A percentile compares a stretch with the other conserved stretches of the same genome.
Evolutionary conservation across 805 yeast genomes (phyloP).

Genomic region (Komagataella mondaviorum): DNA sequence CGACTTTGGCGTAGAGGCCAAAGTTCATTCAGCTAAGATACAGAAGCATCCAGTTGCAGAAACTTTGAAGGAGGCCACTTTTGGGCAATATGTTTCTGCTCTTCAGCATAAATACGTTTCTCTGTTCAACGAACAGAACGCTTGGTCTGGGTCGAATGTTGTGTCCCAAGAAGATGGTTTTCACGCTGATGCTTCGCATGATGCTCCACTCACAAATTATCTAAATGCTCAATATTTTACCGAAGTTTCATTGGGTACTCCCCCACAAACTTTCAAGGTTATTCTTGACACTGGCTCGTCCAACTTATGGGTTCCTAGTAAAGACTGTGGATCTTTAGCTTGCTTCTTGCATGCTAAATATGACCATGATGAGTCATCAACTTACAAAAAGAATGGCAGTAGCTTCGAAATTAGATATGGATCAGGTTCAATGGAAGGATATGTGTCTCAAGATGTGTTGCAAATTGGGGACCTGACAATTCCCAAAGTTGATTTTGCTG

Average conservation of each 20-base stretch:
- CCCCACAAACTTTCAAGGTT: constrained; percentile 88
- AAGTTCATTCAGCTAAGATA: constrained; percentile 31
- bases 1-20: constrained; percentile 21
- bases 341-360: constrained; percentile 90
- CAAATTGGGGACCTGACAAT: constrained; percentile 74
- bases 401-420: constrained; percentile 84
- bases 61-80: constrained; percentile 28
- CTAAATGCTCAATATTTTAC: constrained; percentile 94
- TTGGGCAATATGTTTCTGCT: constrained; percentile 32
- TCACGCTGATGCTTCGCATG: constrained; percentile 31
- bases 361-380: constrained; percentile 68
- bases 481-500: constrained; percentile 88
- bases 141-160: constrained; percentile 30
- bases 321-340: constrained; percentile 84
- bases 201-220: constrained; percentile 83
- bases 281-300: constrained; percentile 94
- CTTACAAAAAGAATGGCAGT: constrained; percentile 80
- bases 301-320: constrained; percentile 91
- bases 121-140: constrained; percentile 18
- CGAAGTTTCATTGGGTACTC: constrained; percentile 84
- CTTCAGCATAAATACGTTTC: constrained; percentile 34
- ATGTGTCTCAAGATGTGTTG: constrained; percentile 74
- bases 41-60: constrained; percentile 33
- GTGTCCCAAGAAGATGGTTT: constrained; percentile 6
- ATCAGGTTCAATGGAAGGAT: constrained; percentile 87